These are phyloP conservation scores for Pyrenophora seminiperda DNA, from an alignment of 2,329 filamentous ascomycete genomes.

Conservation along the genomic window DNA sequence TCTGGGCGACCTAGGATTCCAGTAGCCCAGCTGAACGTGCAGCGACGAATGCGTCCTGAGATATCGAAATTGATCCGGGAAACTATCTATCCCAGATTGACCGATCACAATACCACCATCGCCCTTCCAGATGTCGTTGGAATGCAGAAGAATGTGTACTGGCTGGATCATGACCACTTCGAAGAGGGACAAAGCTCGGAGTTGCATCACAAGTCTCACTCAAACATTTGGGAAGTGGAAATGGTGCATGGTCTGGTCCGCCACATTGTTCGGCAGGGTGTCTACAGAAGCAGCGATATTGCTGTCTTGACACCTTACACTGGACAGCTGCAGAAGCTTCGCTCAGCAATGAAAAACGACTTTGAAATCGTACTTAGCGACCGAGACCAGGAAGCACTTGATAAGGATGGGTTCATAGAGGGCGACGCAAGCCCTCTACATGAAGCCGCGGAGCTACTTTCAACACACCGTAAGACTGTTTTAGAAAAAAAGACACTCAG, in stretches of 20 bases:
- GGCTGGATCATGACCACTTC: constrained; percentile 62
- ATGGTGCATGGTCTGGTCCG: constrained; percentile 67
- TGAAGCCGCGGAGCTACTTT: no score
- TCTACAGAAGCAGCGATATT: constrained; percentile 65
- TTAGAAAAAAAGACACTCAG: constrained; percentile 30
- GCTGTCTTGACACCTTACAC: constrained; percentile 72
- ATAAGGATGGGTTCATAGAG: constrained; percentile 27
- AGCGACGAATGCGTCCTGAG: constrained; percentile 68
- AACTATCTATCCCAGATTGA: constrained; percentile 62
- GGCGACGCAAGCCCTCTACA: constrained; percentile 2
- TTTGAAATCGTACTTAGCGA: constrained; percentile 70
- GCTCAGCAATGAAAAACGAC: constrained; percentile 50
- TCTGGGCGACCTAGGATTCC: constrained; percentile 30
- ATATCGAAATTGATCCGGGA: constrained; percentile 64
- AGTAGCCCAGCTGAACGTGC: constrained; percentile 57
- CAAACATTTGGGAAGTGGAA: constrained; percentile 65
- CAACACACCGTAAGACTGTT: no score
- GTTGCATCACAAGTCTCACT: constrained; percentile 52
- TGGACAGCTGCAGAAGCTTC: constrained; percentile 62
- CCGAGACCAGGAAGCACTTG: constrained; percentile 62
- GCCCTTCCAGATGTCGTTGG: constrained; percentile 58
- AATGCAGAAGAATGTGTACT: constrained; percentile 61
- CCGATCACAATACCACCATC: constrained; percentile 54
- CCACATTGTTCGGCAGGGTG: constrained; percentile 69
- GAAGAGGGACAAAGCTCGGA: constrained; percentile 46